These are phyloP conservation scores for Suillus sp. DNA, from an alignment of 768 basidiomycete species.

Conservation along the genomic window DNA sequence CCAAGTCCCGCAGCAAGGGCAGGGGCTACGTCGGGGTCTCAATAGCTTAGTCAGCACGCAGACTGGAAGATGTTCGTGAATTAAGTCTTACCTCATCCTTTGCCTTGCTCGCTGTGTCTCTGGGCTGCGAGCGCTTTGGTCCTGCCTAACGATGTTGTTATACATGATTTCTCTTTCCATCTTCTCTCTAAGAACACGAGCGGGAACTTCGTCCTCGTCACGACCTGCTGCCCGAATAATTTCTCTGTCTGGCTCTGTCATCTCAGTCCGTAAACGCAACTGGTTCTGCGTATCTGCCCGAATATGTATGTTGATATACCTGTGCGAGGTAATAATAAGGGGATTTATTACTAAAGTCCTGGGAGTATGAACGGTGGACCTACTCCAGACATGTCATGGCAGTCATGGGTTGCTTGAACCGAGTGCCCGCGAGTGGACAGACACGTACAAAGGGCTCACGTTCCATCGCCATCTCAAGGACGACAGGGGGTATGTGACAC, in stretches of 20 bases:
- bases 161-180: neutral
- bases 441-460: neutral
- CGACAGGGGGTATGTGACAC: neutral
- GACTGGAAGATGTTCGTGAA: neutral
- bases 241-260: constrained; percentile 20
- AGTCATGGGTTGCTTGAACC: neutral
- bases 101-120: neutral
- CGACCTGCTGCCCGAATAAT: constrained; percentile 12
- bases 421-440: neutral
- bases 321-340: neutral
- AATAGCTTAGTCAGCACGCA: neutral
- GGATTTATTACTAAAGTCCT: neutral
- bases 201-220: neutral
- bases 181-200: neutral
- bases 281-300: constrained; percentile 22
- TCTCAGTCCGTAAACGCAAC: constrained; percentile 18
- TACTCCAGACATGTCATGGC: constrained; percentile 1
- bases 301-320: constrained; percentile 18
- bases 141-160: neutral
- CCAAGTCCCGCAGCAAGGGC: neutral
- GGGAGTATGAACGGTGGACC: neutral
- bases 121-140: neutral
- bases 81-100: neutral
- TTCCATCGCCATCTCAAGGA: neutral
- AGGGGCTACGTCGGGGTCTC: neutral